These are phyloP conservation scores for Puya raimondii DNA, from an alignment of 176 grass and related monocot genomes.

Conservation along the genomic window DNA sequence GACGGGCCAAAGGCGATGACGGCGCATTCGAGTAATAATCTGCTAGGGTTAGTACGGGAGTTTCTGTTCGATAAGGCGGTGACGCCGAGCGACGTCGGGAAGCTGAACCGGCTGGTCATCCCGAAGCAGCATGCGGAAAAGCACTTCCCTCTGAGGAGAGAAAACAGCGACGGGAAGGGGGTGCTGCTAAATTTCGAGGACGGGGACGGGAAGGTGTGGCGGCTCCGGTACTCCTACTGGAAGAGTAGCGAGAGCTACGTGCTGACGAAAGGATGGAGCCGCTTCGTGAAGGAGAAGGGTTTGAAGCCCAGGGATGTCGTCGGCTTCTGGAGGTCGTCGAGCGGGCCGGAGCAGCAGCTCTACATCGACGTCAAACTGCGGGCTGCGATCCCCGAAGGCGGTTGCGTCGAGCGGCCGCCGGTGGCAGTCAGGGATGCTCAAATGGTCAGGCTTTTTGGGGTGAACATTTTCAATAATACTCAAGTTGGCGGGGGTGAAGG, in stretches of 20 bases:
- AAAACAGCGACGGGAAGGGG: background rate
- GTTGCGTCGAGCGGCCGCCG: too few species aligned
- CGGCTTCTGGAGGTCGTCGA: background rate
- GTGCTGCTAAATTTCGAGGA: background rate
- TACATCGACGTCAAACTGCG: background rate
- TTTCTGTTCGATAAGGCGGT: background rate
- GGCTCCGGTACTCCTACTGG: slow-evolving; percentile 20
- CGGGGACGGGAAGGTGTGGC: slow-evolving; percentile 11
- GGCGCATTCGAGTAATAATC: background rate
- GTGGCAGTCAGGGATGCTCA: too few species aligned
- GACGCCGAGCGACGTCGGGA: background rate
- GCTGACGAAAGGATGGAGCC: slow-evolving; percentile 25
- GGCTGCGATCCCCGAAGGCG: too few species aligned
- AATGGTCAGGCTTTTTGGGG: too few species aligned
- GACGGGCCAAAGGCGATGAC: background rate
- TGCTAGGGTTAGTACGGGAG: background rate
- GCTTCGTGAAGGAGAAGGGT: slow-evolving; percentile 23
- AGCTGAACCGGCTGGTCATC: background rate
- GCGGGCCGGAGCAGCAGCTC: background rate
- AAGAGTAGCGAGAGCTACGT: slow-evolving; percentile 27
- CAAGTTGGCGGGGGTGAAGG: background rate
- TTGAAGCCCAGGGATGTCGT: background rate
- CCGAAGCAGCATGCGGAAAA: background rate
- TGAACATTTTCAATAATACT: too few species aligned
- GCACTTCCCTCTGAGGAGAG: background rate